phyloP scores from a whole-genome alignment of 768 basidiomycete species.

The Auricularia heimuer region DNA sequence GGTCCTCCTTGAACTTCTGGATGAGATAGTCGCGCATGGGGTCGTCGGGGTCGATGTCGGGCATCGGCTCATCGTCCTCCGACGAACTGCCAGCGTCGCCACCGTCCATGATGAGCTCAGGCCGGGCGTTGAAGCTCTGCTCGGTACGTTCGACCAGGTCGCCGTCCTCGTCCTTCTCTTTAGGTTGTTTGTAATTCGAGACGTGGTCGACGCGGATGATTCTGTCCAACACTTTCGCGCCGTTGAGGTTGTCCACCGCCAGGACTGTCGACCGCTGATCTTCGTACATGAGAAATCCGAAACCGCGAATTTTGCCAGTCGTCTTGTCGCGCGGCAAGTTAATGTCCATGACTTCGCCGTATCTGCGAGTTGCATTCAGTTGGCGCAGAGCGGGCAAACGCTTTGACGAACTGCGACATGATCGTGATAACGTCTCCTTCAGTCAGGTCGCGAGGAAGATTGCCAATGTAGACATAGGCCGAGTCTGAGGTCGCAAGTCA shows the following conservation, averaged over 20 bases:
- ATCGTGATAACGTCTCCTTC: constrained; percentile 97
- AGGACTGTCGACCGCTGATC: constrained; percentile 93
- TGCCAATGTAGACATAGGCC: constrained; percentile 90
- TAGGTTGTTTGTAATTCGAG: constrained; percentile 85
- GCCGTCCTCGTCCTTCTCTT: constrained; percentile 64
- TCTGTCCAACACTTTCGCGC: constrained; percentile 76
- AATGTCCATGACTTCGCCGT: constrained; percentile 92
- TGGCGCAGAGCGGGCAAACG: not conserved
- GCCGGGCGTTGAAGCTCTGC: constrained; percentile 81
- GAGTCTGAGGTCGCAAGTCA: constrained; percentile 48
- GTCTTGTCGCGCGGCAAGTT: constrained; percentile 91
- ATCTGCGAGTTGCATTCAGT: constrained; percentile 36
- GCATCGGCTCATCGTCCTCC: constrained; percentile 33
- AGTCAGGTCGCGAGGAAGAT: constrained; percentile 78
- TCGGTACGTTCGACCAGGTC: constrained; percentile 80
- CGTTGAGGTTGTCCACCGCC: constrained; percentile 98
- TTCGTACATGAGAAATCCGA: constrained; percentile 98
- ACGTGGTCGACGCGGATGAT: constrained; percentile 90
- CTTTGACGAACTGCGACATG: constrained; percentile 79
- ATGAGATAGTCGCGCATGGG: constrained; percentile 94
- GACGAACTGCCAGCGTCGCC: constrained; percentile 55
- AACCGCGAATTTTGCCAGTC: constrained; percentile 84
- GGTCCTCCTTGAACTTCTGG: constrained; percentile 62
- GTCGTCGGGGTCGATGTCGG: constrained; percentile 87
- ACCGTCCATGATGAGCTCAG: constrained; percentile 51